Conservation (phyloP, 257 asterid species). For the Solanum virginianum region DNA sequence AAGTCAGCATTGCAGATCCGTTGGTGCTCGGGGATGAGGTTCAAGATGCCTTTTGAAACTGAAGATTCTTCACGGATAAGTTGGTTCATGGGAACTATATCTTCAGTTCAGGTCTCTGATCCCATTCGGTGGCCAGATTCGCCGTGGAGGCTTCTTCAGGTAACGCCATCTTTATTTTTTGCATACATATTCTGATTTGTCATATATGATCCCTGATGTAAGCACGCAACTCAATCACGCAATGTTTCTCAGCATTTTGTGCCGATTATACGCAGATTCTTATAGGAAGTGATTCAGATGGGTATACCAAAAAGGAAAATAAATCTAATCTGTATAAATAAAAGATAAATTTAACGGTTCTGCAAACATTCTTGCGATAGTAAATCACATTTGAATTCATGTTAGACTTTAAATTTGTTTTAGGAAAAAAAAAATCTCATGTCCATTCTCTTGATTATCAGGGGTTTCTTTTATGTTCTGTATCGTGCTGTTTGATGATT, state of each 20-base stretch:
- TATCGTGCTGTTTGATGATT: neutral
- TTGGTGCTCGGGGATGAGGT: conserved; percentile 93
- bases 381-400: neutral
- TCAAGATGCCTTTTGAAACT: conserved; percentile 90
- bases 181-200: neutral
- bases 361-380: neutral
- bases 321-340: neutral
- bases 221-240: neutral
- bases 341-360: neutral
- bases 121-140: conserved; percentile 93
- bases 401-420: neutral
- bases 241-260: neutral
- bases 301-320: neutral
- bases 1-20: conserved; percentile 52
- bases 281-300: neutral
- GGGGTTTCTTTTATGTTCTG: neutral
- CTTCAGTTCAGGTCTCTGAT: conserved; percentile 69
- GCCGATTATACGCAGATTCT: neutral
- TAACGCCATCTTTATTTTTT: conserved; percentile 3
- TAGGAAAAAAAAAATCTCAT: neutral
- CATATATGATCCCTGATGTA: neutral
- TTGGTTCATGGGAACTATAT: conserved; percentile 94
- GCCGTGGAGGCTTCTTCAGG: conserved; percentile 98
- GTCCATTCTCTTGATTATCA: neutral
- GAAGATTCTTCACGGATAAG: conserved; percentile 94